These are phyloP conservation scores for Neopestalotiopsis sp. DNA, from an alignment of 2,329 filamentous ascomycete species.

Conservation along the genomic window DNA sequence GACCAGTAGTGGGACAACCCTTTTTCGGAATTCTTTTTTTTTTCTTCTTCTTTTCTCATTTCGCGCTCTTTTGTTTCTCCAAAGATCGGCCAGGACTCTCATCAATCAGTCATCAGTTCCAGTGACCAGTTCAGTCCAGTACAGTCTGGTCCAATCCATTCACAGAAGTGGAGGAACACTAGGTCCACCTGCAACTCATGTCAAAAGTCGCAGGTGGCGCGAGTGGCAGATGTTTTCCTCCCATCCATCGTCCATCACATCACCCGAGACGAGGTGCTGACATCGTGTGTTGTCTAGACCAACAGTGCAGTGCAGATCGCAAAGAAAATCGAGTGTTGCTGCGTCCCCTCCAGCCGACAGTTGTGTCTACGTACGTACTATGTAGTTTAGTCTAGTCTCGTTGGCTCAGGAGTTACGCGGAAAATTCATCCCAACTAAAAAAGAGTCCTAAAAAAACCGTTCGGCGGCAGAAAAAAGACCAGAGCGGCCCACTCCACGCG, in stretches of 20 bases:
- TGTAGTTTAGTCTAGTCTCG: not conserved
- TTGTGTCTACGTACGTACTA: too few species aligned
- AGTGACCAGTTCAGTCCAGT: not conserved
- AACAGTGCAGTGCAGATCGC: not conserved
- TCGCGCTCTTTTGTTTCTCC: not conserved
- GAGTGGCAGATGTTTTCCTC: not conserved
- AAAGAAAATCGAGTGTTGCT: not conserved
- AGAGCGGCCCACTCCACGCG: not conserved
- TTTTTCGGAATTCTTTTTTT: not conserved
- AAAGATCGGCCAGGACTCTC: too few species aligned
- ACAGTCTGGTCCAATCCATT: not conserved
- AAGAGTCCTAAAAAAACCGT: not conserved
- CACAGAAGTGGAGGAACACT: too few species aligned
- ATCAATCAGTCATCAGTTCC: not conserved
- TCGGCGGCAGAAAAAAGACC: not conserved
- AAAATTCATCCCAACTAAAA: slow-evolving; percentile 3
- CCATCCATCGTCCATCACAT: too few species aligned
- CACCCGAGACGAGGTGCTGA: not conserved
- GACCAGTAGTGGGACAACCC: not conserved
- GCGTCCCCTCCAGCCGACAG: too few species aligned
- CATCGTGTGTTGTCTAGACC: not conserved
- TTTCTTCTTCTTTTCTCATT: not conserved
- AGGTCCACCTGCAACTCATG: too few species aligned
- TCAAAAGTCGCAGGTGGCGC: not conserved
- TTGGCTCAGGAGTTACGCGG: not conserved